Percentiles rank a stretch among this genome's conserved stretches.
These are phyloP conservation scores for Phaffia australis DNA, from an alignment of 768 basidiomycete species.

Conservation along the genomic window DNA sequence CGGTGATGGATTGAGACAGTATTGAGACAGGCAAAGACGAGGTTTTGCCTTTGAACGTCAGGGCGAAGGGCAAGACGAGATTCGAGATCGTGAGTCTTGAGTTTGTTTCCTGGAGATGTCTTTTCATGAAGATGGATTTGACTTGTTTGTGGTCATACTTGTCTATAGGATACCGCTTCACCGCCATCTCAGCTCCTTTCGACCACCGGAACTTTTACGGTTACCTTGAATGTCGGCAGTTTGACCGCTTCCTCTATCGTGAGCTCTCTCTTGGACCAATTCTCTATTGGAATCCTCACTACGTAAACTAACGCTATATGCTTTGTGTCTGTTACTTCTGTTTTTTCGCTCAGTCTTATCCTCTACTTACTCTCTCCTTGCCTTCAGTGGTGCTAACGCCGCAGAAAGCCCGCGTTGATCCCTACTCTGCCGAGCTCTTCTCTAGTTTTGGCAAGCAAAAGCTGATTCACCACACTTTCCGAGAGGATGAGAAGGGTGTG, in stretches of 20 bases:
- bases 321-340: not conserved
- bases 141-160: not conserved
- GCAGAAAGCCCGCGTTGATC: too few species aligned
- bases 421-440: conserved; percentile 13
- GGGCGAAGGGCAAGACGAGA: conserved; percentile 18
- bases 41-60: conserved; percentile 20
- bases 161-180: conserved; percentile 23
- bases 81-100: conserved; percentile 18
- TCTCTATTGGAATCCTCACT: not conserved
- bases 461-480: conserved; percentile 21
- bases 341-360: conserved; percentile 10
- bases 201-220: conserved; percentile 16
- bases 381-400: conserved; percentile 7
- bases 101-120: not conserved
- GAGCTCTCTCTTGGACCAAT: not conserved
- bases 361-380: conserved; percentile 21
- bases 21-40: conserved; percentile 20
- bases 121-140: not conserved
- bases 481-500: conserved; percentile 22
- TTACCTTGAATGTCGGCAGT: conserved; percentile 20
- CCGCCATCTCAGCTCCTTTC: conserved; percentile 10
- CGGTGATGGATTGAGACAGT: conserved; percentile 2
- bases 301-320: not conserved
- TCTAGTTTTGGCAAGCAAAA: conserved; percentile 14
- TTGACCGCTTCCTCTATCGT: conserved; percentile 20